Conservation (phyloP, 495 filamentous ascomycete genomes). For the Chaetomidium leptoderma region DNA sequence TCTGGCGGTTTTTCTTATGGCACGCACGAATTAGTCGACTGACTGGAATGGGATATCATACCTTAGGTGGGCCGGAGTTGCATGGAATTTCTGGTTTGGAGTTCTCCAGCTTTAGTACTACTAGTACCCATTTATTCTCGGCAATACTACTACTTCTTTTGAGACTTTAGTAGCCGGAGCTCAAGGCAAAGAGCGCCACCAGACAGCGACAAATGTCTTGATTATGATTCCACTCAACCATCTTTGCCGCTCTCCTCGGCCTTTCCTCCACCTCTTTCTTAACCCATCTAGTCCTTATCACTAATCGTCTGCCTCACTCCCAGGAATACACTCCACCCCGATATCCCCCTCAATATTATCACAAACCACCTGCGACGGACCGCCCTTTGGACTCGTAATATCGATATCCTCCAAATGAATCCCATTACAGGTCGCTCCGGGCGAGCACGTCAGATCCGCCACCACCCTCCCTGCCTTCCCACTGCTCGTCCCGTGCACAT, state of each 20-base stretch:
- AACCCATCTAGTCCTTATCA: not conserved
- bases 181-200: too few species aligned
- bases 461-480: slow-evolving; percentile 48
- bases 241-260: too few species aligned
- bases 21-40: too few species aligned
- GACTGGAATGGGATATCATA: too few species aligned
- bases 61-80: too few species aligned
- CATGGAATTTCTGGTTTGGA: too few species aligned
- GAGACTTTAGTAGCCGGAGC: too few species aligned
- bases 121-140: too few species aligned
- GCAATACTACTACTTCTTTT: too few species aligned
- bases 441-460: slow-evolving; percentile 49
- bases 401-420: slow-evolving; percentile 50
- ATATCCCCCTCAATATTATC: slow-evolving; percentile 50
- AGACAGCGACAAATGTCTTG: too few species aligned
- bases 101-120: too few species aligned
- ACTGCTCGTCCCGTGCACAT: slow-evolving; percentile 51
- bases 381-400: slow-evolving; percentile 46
- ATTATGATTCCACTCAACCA: too few species aligned
- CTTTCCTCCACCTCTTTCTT: not conserved
- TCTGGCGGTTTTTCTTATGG: not conserved
- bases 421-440: slow-evolving; percentile 48
- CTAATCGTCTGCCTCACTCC: not conserved
- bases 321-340: slow-evolving; percentile 42
- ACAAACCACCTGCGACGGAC: slow-evolving; percentile 46